A percentile compares a stretch with the other conserved stretches of the same genome.
Evolutionary conservation across 208 protist species (phyloP).

Genomic region (Polymyxa betae): DNA sequence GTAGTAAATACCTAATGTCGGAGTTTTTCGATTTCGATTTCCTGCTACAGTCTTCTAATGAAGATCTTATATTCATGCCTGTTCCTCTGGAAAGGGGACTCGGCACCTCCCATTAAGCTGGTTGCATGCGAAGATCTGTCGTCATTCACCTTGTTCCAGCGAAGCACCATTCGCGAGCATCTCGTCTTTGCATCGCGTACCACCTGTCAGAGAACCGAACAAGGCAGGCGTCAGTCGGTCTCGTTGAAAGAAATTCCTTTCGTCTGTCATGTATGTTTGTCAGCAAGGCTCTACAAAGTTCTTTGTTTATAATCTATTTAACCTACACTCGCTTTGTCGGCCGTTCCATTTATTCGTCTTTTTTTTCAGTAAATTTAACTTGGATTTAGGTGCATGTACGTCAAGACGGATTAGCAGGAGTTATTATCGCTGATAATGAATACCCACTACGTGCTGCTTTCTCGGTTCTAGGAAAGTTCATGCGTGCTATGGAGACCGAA

Average conservation of each 20-base stretch:
- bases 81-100: slow-evolving; percentile 21
- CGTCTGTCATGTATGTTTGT: slow-evolving; percentile 54
- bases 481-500: slow-evolving; percentile 52
- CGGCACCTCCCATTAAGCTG: slow-evolving; percentile 28
- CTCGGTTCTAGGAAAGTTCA: slow-evolving; percentile 56
- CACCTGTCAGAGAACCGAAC: slow-evolving; percentile 42
- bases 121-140: slow-evolving; percentile 33
- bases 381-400: slow-evolving; percentile 57
- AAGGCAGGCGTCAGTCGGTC: slow-evolving; percentile 20
- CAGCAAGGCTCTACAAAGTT: background rate
- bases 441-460: slow-evolving; percentile 60
- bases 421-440: slow-evolving; percentile 60
- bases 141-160: slow-evolving; percentile 47
- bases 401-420: slow-evolving; percentile 50
- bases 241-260: slow-evolving; percentile 47
- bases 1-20: too few relatives aligned
- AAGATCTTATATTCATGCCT: background rate
- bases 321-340: background rate
- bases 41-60: too few relatives aligned
- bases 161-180: slow-evolving; percentile 62
- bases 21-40: too few relatives aligned
- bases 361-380: background rate
- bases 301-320: background rate
- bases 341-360: background rate
- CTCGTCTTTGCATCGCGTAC: slow-evolving; percentile 58